Base-by-base conservation (phyloP, 2,329 filamentous ascomycete species). In the Aspergillus versicolor region DNA sequence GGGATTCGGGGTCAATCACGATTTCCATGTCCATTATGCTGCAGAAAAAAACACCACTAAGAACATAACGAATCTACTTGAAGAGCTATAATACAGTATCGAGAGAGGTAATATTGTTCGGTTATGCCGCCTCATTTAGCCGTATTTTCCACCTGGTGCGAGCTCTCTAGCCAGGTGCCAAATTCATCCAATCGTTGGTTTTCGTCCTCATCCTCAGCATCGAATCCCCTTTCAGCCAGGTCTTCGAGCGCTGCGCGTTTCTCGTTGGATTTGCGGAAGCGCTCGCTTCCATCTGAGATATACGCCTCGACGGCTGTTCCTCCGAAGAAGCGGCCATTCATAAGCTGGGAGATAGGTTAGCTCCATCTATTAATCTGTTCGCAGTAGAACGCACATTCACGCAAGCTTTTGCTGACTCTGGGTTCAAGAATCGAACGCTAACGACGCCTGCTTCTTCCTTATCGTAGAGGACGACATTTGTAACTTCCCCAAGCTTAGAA, bases 381-480 rank as follows among this genome's bases (percentile, higher is more conserved):
- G 11, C 4, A 45, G 9, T 21, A 52, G 24, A n/a, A 65, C 73
- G 55, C 68, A 80, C 77, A 63, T 70, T 67, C 41, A 93, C 85
- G 70, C 91, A 96, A 8, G 84, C 85, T 56, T 79, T 79, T 3
- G 92, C 93, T 2, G 88, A 84, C 57, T 89, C 85, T 4, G 84
- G 79, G 40, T 89, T 86, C 54, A 81, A 79, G 77, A 96, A 99
- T 66, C 89, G 87, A 61, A 99, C 89, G 53, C 87, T 92, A 8
- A 92, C 89, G 38, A 97, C 84, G 17, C 94, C 94, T 0, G 91
- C 89, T 4, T 84, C 77, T 74, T 99, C 95, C 62, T 88, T 81
- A 72, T 99, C 94, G 72, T 89, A 99, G 15, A 99, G 79, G 3
- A 94, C 87, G 41, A 97, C 90, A 69, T 95, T 97, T 32, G 92